A percentile compares a stretch with the other conserved stretches of the same genome.
These are phyloP conservation scores for Malassezia japonica DNA, from an alignment of 1,284 basidiomycete species.

Conservation along the genomic window DNA sequence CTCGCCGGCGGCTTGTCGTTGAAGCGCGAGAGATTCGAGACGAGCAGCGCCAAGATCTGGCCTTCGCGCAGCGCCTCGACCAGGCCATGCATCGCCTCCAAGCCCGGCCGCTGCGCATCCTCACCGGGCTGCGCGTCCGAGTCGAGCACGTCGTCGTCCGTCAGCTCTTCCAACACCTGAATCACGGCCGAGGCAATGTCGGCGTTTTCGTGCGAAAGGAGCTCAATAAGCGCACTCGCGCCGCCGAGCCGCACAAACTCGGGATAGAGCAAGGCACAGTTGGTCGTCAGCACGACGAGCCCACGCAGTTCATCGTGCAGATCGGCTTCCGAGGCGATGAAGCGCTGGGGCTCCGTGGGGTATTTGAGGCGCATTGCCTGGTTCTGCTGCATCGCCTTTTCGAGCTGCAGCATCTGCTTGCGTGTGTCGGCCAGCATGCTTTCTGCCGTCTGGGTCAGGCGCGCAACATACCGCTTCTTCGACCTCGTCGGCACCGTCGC, in stretches of 20 bases:
- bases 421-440: slow-evolving; percentile 56
- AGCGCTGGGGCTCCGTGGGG: slow-evolving; percentile 56
- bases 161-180: slow-evolving; percentile 68
- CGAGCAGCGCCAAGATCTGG: slow-evolving; percentile 75
- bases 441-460: slow-evolving; percentile 1
- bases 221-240: slow-evolving; percentile 62
- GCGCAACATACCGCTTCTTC: slow-evolving; percentile 6
- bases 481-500: slow-evolving; percentile 9
- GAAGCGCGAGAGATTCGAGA: slow-evolving; percentile 63
- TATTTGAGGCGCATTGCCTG: slow-evolving; percentile 68
- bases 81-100: slow-evolving; percentile 45
- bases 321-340: slow-evolving; percentile 96
- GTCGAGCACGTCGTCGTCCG: slow-evolving; percentile 85
- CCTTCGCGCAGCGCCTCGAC: slow-evolving; percentile 56
- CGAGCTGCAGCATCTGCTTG: slow-evolving; percentile 68
- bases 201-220: slow-evolving; percentile 55
- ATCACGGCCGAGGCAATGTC: slow-evolving; percentile 37
- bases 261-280: slow-evolving; percentile 71
- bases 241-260: slow-evolving; percentile 72
- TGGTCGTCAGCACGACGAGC: slow-evolving; percentile 77
- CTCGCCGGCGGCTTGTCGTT: slow-evolving; percentile 19
- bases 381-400: slow-evolving; percentile 81
- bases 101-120: slow-evolving; percentile 24
- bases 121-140: slow-evolving; percentile 54
- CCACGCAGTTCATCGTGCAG: slow-evolving; percentile 72